Percentiles rank a stretch among this genome's conserved stretches.
phyloP scores from a whole-genome alignment of 257 asterid species.

The Primulina eburnea region DNA sequence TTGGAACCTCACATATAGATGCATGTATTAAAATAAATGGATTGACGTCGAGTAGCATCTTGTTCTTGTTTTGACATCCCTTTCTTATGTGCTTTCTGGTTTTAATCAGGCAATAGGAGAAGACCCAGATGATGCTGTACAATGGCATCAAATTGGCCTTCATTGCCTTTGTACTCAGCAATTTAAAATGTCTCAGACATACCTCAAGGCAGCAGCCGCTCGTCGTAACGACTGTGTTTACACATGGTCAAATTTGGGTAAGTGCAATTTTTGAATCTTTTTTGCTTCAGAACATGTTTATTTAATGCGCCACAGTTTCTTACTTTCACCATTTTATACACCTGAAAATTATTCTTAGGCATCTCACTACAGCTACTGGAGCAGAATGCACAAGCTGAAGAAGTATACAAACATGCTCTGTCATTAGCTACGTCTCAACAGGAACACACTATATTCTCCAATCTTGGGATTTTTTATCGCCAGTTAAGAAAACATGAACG shows the following conservation, averaged over 20 bases:
- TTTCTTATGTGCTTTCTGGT: not conserved
- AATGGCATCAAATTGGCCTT: slow-evolving; percentile 98
- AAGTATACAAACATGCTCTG: slow-evolving; percentile 75
- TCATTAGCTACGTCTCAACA: slow-evolving; percentile 68
- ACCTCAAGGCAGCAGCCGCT: slow-evolving; percentile 81
- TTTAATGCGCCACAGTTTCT: slow-evolving; percentile 1
- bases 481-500: slow-evolving; percentile 59
- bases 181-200: slow-evolving; percentile 67
- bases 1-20: too few relatives aligned
- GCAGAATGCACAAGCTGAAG: slow-evolving; percentile 70
- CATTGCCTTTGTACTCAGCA: slow-evolving; percentile 86
- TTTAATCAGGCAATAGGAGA: slow-evolving; percentile 74
- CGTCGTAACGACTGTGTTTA: slow-evolving; percentile 70
- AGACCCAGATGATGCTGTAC: slow-evolving; percentile 92
- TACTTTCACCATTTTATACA: slow-evolving; percentile 5
- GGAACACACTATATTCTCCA: slow-evolving; percentile 69
- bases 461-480: slow-evolving; percentile 85
- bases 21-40: not conserved
- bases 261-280: slow-evolving; percentile 17
- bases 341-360: slow-evolving; percentile 40
- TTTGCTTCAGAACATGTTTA: slow-evolving; percentile 4
- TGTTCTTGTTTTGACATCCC: not conserved
- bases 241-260: slow-evolving; percentile 98
- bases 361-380: slow-evolving; percentile 82
- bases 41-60: not conserved